Conservation (phyloP, 306 rosid species). For the Castanospermum australe region DNA sequence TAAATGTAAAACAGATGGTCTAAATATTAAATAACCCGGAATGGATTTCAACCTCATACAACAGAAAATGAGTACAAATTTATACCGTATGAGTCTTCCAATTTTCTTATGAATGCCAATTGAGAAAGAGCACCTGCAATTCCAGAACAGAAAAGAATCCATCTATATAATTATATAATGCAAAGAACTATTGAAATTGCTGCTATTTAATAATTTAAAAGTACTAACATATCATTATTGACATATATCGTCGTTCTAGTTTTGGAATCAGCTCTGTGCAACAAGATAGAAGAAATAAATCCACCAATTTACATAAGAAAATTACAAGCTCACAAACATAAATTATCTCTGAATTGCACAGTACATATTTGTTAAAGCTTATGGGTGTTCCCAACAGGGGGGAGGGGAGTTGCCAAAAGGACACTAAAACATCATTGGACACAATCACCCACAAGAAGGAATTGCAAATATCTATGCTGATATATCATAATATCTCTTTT, state of each 20-base stretch:
- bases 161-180: background rate
- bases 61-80: constrained; percentile 1
- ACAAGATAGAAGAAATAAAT: background rate
- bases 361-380: background rate
- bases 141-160: constrained; percentile 4
- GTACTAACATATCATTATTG: background rate
- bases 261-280: background rate
- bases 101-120: constrained; percentile 77
- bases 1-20: background rate
- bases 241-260: background rate
- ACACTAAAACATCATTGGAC: background rate
- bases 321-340: background rate
- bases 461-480: background rate
- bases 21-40: background rate
- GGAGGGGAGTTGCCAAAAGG: background rate
- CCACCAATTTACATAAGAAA: background rate
- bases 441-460: background rate
- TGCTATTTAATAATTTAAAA: background rate
- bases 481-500: background rate
- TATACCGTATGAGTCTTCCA: constrained; percentile 86
- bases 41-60: background rate
- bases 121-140: constrained; percentile 90
- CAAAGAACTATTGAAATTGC: background rate
- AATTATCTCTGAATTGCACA: background rate
- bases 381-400: background rate